Evolutionary conservation across 495 filamentous ascomycete species (phyloP).

Genomic region (Pyronema domesticum): DNA sequence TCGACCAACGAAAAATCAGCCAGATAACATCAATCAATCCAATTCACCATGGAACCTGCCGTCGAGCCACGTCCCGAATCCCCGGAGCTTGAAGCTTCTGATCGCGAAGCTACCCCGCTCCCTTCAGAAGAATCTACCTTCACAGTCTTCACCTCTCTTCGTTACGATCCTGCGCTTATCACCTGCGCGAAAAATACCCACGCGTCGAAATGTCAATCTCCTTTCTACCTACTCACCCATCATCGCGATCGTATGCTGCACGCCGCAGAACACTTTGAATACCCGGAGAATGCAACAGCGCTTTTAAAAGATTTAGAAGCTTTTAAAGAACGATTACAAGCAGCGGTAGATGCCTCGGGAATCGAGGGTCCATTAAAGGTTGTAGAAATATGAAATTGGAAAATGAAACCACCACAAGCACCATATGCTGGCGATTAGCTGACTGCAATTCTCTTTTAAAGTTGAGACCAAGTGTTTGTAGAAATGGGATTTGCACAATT

Average conservation of each 20-base stretch:
- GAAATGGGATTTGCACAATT: conserved; percentile 17
- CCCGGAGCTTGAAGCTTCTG: background rate
- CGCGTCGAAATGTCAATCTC: conserved; percentile 30
- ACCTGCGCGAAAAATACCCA: conserved; percentile 20
- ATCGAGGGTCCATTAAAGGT: conserved; percentile 4
- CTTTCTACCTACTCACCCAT: conserved; percentile 64
- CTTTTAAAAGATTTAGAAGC: background rate
- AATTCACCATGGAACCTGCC: too few relatives aligned
- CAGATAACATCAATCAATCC: too few relatives aligned
- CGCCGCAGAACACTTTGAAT: conserved; percentile 53
- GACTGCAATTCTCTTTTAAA: background rate
- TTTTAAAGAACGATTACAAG: background rate
- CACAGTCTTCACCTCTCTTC: conserved; percentile 25
- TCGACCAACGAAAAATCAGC: too few relatives aligned
- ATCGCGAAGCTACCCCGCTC: background rate
- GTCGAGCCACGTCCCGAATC: too few relatives aligned
- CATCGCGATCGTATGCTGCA: conserved; percentile 65
- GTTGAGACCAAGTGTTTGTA: background rate
- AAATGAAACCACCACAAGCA: background rate
- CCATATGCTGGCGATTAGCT: background rate
- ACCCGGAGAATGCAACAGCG: conserved; percentile 14
- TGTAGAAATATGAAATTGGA: background rate
- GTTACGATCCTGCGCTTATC: conserved; percentile 51
- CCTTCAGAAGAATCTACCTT: conserved; percentile 4
- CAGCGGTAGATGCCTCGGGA: conserved; percentile 3